Percentiles rank a stretch among this genome's conserved stretches.
Evolutionary conservation across 352 stramenopile genomes (phyloP).

Genomic region (Phytophthora litchii): DNA sequence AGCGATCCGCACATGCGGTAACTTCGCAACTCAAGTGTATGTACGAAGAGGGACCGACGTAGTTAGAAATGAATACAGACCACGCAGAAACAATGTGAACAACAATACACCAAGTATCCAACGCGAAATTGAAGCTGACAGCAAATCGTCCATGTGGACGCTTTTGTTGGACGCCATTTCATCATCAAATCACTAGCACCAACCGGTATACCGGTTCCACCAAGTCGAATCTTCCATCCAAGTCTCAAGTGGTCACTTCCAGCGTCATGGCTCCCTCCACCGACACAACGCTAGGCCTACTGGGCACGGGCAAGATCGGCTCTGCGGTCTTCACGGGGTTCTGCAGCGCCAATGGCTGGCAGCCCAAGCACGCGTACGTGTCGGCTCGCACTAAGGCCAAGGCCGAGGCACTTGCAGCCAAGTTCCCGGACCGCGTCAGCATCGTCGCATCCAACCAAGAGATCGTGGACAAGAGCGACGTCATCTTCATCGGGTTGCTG

Average conservation of each 20-base stretch:
- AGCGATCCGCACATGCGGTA: constrained; percentile 31
- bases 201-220: constrained; percentile 1
- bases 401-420: constrained; percentile 71
- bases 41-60: constrained; percentile 22
- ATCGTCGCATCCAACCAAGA: constrained; percentile 78
- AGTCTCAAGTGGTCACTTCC: constrained; percentile 11
- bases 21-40: constrained; percentile 22
- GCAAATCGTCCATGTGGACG: background rate
- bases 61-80: constrained; percentile 35
- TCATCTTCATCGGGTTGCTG: constrained; percentile 84
- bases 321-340: constrained; percentile 84
- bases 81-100: constrained; percentile 19
- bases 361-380: constrained; percentile 74
- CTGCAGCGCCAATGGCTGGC: constrained; percentile 78
- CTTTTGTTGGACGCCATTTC: constrained; percentile 3
- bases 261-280: constrained; percentile 51
- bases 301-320: constrained; percentile 89
- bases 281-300: constrained; percentile 72
- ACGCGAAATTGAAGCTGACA: too few relatives aligned
- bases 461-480: constrained; percentile 82
- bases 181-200: background rate
- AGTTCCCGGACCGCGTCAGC: constrained; percentile 69
- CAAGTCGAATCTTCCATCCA: constrained; percentile 11
- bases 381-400: constrained; percentile 79
- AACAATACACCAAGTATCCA: background rate